Evolutionary conservation across 1,139 yeast genomes (phyloP).

Genomic region (Maudiozyma humilis): DNA sequence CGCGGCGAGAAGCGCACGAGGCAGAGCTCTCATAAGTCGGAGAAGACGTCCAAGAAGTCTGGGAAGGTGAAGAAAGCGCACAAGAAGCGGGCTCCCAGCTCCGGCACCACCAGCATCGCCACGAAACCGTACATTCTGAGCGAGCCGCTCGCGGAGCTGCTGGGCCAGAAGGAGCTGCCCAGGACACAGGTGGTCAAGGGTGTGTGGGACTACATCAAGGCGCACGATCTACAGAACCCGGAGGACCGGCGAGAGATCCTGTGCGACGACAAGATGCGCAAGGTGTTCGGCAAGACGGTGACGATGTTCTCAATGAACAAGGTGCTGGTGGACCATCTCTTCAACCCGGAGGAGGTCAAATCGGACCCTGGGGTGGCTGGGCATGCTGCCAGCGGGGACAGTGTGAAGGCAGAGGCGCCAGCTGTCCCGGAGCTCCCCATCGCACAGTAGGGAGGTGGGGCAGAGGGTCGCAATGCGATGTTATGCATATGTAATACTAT

Average conservation of each 20-base stretch:
- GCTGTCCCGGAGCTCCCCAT: too few species aligned
- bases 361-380: background rate
- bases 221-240: conserved; percentile 58
- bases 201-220: conserved; percentile 69
- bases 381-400: too few species aligned
- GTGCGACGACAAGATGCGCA: conserved; percentile 57
- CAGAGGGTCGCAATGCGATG: too few species aligned
- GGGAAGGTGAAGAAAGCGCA: conserved; percentile 10
- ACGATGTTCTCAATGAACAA: conserved; percentile 67
- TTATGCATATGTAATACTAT: too few species aligned
- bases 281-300: conserved; percentile 52
- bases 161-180: conserved; percentile 41
- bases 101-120: conserved; percentile 16
- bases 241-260: conserved; percentile 55
- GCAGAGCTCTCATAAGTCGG: conserved; percentile 7
- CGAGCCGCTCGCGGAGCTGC: conserved; percentile 41
- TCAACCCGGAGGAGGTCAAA: conserved; percentile 19
- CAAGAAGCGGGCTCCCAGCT: conserved; percentile 26
- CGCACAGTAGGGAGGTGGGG: too few species aligned
- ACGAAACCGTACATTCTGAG: conserved; percentile 36
- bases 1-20: conserved; percentile 4
- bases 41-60: background rate
- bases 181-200: conserved; percentile 67
- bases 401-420: too few species aligned
- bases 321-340: conserved; percentile 46